These are phyloP conservation scores for Wallacemonas sp. DNA, from an alignment of 208 protist genomes.

Conservation along the genomic window DNA sequence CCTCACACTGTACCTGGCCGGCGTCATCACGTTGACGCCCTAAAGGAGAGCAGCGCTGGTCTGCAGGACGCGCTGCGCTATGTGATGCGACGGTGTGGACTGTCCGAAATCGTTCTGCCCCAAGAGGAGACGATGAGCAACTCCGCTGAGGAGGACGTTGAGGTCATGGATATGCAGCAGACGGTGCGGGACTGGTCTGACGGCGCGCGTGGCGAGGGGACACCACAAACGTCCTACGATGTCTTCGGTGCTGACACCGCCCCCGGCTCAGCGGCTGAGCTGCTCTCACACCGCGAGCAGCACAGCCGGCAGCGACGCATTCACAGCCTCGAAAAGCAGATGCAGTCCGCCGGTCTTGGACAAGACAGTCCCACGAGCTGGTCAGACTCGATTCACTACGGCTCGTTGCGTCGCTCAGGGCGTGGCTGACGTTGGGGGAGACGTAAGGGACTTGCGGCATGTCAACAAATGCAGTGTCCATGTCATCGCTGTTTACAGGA, in stretches of 20 bases:
- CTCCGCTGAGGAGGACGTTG: not conserved
- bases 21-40: slow-evolving; percentile 22
- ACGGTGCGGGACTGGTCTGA: slow-evolving; percentile 20
- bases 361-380: slow-evolving; percentile 2
- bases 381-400: slow-evolving; percentile 16
- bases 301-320: not conserved
- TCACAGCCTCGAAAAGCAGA: not conserved
- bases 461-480: too few relatives aligned
- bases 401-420: slow-evolving; percentile 2
- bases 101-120: too few relatives aligned
- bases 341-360: slow-evolving; percentile 13
- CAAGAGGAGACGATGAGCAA: too few relatives aligned
- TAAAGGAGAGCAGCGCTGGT: slow-evolving; percentile 41
- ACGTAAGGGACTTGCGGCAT: too few relatives aligned
- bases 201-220: too few relatives aligned
- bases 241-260: slow-evolving; percentile 22
- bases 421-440: slow-evolving; percentile 7
- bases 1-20: slow-evolving; percentile 26
- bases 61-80: slow-evolving; percentile 65
- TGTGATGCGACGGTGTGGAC: slow-evolving; percentile 35
- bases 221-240: too few relatives aligned
- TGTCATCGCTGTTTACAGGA: too few relatives aligned
- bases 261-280: not conserved
- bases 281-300: slow-evolving; percentile 12
- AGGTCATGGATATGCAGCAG: too few relatives aligned